Evolutionary conservation across 2,329 filamentous ascomycete genomes (phyloP).

Genomic region (Diaporthe sp.): DNA sequence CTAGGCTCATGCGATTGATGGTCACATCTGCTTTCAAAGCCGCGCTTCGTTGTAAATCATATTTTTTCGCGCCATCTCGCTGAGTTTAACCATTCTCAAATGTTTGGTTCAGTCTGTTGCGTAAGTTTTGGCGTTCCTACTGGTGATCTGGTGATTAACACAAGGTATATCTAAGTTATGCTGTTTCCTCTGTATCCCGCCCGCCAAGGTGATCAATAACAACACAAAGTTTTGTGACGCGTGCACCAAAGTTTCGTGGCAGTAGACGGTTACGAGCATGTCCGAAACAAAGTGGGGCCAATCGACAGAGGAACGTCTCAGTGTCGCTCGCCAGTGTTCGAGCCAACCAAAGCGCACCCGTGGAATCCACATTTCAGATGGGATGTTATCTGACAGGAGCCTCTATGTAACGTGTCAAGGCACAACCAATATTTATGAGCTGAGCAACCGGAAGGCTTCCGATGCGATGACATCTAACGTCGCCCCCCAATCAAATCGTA

Average conservation of each 20-base stretch:
- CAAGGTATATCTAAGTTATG: background rate
- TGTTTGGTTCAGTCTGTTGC: background rate
- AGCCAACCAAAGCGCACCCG: background rate
- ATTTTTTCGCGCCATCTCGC: background rate
- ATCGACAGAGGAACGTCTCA: background rate
- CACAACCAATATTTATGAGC: background rate
- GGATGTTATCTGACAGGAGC: slow-evolving; percentile 14
- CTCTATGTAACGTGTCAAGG: background rate
- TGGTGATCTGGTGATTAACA: background rate
- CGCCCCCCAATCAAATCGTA: background rate
- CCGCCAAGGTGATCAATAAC: accelerated
- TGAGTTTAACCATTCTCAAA: background rate
- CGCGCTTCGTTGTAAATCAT: no score
- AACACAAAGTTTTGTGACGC: background rate
- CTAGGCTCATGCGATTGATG: no score
- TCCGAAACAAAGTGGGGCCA: slow-evolving; percentile 1
- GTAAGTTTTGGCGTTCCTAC: accelerated
- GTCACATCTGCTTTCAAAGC: no score
- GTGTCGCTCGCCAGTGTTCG: slow-evolving; percentile 1
- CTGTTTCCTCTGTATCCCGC: background rate
- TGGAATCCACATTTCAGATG: background rate
- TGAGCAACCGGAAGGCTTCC: background rate
- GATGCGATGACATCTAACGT: background rate
- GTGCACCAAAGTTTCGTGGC: background rate
- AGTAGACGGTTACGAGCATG: background rate